phyloP scores from a whole-genome alignment of 202 grass and related monocot species.

The Zoysia matrella region DNA sequence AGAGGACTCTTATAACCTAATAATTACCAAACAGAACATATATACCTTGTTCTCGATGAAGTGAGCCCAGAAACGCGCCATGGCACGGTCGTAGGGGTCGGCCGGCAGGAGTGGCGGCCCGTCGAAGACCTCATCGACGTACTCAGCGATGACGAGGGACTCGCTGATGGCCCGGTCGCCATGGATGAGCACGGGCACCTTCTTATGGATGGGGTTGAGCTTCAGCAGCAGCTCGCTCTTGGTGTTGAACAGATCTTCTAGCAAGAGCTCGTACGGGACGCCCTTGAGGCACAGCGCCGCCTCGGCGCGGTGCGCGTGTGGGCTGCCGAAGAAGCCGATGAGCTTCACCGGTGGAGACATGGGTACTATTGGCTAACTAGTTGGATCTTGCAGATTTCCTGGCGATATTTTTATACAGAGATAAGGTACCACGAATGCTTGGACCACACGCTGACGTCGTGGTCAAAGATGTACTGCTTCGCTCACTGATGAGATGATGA shows the following conservation, averaged over 20 bases:
- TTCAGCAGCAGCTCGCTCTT: slow-evolving; percentile 53
- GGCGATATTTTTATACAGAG: not conserved
- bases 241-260: slow-evolving; percentile 12
- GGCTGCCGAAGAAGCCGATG: slow-evolving; percentile 25
- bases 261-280: slow-evolving; percentile 22
- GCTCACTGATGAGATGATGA: not conserved
- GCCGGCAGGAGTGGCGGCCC: slow-evolving; percentile 31
- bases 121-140: too few species aligned
- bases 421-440: not conserved
- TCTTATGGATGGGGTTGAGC: slow-evolving; percentile 12
- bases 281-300: slow-evolving; percentile 37
- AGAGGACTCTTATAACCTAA: not conserved
- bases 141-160: too few species aligned
- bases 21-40: not conserved
- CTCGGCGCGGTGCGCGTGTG: slow-evolving; percentile 29
- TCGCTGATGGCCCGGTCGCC: too few species aligned
- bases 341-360: slow-evolving; percentile 37
- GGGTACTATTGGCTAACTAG: not conserved
- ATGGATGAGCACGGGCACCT: too few species aligned
- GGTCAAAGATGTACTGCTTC: slow-evolving; percentile 15
- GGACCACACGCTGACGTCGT: not conserved
- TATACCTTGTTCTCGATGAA: slow-evolving; percentile 57
- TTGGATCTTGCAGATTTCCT: not conserved
- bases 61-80: slow-evolving; percentile 54
- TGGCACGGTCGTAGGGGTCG: slow-evolving; percentile 53